Evolutionary conservation across 768 basidiomycete genomes (phyloP).

Genomic region (Phallus indusiatus): DNA sequence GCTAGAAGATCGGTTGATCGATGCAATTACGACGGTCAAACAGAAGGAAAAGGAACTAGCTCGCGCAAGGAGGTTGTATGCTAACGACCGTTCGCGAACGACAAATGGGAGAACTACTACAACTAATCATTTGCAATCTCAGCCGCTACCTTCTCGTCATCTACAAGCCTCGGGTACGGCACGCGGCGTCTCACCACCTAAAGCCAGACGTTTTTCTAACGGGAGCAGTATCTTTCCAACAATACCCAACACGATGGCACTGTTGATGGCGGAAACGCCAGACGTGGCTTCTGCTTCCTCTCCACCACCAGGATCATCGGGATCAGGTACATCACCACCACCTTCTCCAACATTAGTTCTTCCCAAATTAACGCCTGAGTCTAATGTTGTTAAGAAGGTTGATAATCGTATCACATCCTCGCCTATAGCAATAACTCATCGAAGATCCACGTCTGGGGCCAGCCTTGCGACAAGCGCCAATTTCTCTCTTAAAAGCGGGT

Average conservation of each 20-base stretch:
- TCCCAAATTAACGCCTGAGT: constrained; percentile 9
- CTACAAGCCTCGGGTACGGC: constrained; percentile 14
- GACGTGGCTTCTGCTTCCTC: constrained; percentile 13
- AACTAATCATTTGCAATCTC: constrained; percentile 17
- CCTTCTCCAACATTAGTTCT: constrained; percentile 25
- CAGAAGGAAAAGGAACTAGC: constrained; percentile 17
- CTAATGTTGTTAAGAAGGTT: background rate
- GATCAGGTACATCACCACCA: constrained; percentile 21
- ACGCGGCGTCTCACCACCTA: constrained; percentile 22
- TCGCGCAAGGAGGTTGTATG: constrained; percentile 17
- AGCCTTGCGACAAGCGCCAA: constrained; percentile 52
- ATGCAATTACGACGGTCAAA: background rate
- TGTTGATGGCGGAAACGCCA: constrained; percentile 34
- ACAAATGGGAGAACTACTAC: background rate
- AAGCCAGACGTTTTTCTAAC: constrained; percentile 28
- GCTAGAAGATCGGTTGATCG: constrained; percentile 22
- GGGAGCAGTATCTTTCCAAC: constrained; percentile 48
- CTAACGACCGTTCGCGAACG: constrained; percentile 10
- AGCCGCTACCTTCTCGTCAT: constrained; percentile 17
- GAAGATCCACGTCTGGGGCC: constrained; percentile 27
- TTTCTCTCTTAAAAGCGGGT: constrained; percentile 54
- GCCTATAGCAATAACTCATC: constrained; percentile 11
- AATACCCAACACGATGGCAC: constrained; percentile 65
- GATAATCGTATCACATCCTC: constrained; percentile 7
- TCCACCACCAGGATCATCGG: constrained; percentile 13